phyloP scores from a whole-genome alignment of 2,329 filamentous ascomycete species.

The Aureobasidium pullulans region DNA sequence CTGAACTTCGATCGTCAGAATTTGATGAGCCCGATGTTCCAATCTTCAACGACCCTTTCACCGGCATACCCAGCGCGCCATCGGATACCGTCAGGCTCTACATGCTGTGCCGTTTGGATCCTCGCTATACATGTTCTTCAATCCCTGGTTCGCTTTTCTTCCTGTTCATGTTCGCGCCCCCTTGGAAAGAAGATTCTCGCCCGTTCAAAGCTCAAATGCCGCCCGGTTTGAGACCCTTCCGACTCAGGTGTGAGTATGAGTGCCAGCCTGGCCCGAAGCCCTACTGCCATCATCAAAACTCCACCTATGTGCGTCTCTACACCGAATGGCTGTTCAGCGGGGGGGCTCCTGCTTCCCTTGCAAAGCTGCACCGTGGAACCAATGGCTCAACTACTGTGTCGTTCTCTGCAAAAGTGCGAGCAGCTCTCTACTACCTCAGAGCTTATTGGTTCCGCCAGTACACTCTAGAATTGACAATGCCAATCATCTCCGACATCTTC shows the following conservation, averaged over 20 bases:
- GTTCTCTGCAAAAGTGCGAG: not conserved
- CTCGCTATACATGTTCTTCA: not conserved
- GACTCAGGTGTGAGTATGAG: not conserved
- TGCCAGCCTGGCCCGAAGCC: too few relatives aligned
- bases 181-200: not conserved
- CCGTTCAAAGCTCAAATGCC: not conserved
- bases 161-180: not conserved
- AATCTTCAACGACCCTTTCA: constrained; percentile 1
- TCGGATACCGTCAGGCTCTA: not conserved
- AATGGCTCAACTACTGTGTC: constrained; percentile 6
- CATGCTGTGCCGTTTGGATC: not conserved
- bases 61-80: not conserved
- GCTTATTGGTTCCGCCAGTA: not conserved
- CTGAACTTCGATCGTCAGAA: too few relatives aligned
- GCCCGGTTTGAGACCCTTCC: not conserved
- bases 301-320: constrained; percentile 6
- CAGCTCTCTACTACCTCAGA: not conserved
- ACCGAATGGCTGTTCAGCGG: constrained; percentile 3
- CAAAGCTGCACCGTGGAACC: not conserved
- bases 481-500: not conserved
- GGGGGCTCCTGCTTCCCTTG: not conserved
- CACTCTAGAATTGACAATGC: not conserved
- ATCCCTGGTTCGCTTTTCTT: constrained; percentile 4
- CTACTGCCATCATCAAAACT: not conserved
- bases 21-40: too few relatives aligned